phyloP scores from a whole-genome alignment of 768 basidiomycete species.

The Tremella yokohamensis region DNA sequence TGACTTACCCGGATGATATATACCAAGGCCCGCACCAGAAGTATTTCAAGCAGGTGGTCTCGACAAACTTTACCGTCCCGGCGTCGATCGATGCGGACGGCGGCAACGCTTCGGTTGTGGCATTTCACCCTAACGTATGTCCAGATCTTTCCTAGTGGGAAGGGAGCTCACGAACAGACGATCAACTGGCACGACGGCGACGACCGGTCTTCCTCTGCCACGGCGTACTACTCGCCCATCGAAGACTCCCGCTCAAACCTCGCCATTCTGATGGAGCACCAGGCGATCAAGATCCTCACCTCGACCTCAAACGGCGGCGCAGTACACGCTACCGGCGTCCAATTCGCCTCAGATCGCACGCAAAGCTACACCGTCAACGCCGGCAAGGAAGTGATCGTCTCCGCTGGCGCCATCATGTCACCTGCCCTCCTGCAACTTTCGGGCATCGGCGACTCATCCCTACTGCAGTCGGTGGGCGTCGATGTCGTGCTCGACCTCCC shows the following conservation, averaged over 20 bases:
- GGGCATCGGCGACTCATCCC: constrained; percentile 34
- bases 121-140: constrained; percentile 57
- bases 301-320: constrained; percentile 17
- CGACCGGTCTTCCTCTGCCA: constrained; percentile 59
- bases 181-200: constrained; percentile 58
- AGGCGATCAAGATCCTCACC: constrained; percentile 36
- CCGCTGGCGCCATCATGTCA: constrained; percentile 40
- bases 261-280: constrained; percentile 37
- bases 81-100: constrained; percentile 58
- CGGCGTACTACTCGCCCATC: constrained; percentile 60
- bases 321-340: constrained; percentile 36
- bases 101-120: constrained; percentile 60
- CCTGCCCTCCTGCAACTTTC: constrained; percentile 44
- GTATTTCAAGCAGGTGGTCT: constrained; percentile 57
- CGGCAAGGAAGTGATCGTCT: constrained; percentile 43
- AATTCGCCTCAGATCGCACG: constrained; percentile 31
- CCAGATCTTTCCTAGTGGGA: neutral
- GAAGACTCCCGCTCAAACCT: constrained; percentile 53
- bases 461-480: constrained; percentile 33
- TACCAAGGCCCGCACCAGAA: constrained; percentile 60
- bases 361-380: constrained; percentile 37
- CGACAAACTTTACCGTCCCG: constrained; percentile 49
- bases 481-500: constrained; percentile 36
- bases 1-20: constrained; percentile 55
- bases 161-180: constrained; percentile 19